Evolutionary conservation across 768 basidiomycete species (phyloP).

Genomic region (Tylopilus sp.): DNA sequence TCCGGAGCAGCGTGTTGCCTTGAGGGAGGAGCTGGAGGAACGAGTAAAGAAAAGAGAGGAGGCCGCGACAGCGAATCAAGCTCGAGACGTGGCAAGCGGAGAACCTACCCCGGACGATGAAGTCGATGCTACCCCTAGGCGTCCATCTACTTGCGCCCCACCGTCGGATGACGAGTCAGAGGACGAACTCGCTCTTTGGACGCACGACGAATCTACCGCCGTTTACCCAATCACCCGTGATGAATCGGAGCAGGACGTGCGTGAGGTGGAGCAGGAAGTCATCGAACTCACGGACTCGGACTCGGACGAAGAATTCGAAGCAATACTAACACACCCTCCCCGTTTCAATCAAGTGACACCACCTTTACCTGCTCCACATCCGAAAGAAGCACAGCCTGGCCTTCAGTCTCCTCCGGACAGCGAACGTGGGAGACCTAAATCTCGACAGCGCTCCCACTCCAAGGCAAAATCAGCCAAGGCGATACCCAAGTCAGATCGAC

Average conservation of each 20-base stretch:
- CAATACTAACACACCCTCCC: conserved; percentile 24
- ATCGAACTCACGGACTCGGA: conserved; percentile 26
- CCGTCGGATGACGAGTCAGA: conserved; percentile 38
- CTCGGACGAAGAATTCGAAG: conserved; percentile 30
- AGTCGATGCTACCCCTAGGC: conserved; percentile 18
- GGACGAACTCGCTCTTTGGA: conserved; percentile 46
- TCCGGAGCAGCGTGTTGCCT: conserved; percentile 12
- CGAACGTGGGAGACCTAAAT: conserved; percentile 10
- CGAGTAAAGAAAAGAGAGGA: conserved; percentile 8
- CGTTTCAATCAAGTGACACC: conserved; percentile 8
- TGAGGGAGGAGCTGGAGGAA: conserved; percentile 17
- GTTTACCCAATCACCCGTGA: conserved; percentile 30
- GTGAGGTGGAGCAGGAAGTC: conserved; percentile 18
- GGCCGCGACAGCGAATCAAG: conserved; percentile 1
- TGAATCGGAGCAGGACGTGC: conserved; percentile 14
- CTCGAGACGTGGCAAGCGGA: conserved; percentile 2
- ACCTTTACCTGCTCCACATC: conserved; percentile 1
- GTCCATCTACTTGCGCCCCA: neutral
- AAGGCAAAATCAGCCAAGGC: neutral
- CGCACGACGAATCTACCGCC: conserved; percentile 40
- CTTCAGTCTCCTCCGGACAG: conserved; percentile 16
- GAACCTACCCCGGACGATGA: conserved; percentile 2
- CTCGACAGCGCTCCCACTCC: conserved; percentile 6
- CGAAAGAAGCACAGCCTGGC: conserved; percentile 3
- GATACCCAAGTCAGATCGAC: conserved; percentile 4